phyloP scores from a whole-genome alignment of 306 rosid species.

The Glycine tomentella region DNA sequence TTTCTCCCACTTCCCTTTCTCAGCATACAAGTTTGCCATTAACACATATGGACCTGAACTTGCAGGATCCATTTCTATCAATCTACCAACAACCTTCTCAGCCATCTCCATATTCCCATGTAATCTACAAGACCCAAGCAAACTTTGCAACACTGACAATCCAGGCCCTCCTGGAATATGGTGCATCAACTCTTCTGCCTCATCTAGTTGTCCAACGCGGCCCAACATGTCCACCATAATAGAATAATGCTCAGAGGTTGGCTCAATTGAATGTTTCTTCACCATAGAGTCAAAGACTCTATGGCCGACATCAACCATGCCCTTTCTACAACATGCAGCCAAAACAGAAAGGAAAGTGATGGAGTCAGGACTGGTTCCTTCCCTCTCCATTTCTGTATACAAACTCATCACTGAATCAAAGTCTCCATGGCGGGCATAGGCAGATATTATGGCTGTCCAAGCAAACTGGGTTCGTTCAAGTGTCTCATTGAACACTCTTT shows the following conservation, averaged over 20 bases:
- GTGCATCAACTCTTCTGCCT: constrained; percentile 66
- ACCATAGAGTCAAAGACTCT: constrained; percentile 65
- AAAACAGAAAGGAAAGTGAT: constrained; percentile 80
- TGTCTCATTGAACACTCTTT: constrained; percentile 66
- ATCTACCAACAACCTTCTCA: constrained; percentile 57
- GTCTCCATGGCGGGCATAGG: constrained; percentile 79
- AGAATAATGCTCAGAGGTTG: constrained; percentile 75
- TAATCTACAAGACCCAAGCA: constrained; percentile 79
- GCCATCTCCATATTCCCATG: constrained; percentile 80
- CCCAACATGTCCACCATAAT: constrained; percentile 87
- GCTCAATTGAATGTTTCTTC: constrained; percentile 64
- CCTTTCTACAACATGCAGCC: constrained; percentile 81
- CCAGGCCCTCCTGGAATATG: constrained; percentile 76
- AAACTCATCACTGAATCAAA: constrained; percentile 65
- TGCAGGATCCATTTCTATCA: constrained; percentile 71
- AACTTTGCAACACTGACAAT: constrained; percentile 73
- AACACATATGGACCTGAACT: constrained; percentile 77
- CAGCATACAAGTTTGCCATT: constrained; percentile 81
- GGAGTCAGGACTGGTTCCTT: constrained; percentile 65
- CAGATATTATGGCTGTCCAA: constrained; percentile 86
- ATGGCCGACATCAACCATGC: constrained; percentile 73
- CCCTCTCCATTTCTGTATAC: constrained; percentile 68
- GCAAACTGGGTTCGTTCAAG: constrained; percentile 64
- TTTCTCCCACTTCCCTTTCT: constrained; percentile 87
- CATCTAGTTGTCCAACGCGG: constrained; percentile 70